A percentile compares a stretch with the other conserved stretches of the same genome.
phyloP scores from a whole-genome alignment of 2,329 filamentous ascomycete genomes.

The Pseudogymnoascus sp. region DNA sequence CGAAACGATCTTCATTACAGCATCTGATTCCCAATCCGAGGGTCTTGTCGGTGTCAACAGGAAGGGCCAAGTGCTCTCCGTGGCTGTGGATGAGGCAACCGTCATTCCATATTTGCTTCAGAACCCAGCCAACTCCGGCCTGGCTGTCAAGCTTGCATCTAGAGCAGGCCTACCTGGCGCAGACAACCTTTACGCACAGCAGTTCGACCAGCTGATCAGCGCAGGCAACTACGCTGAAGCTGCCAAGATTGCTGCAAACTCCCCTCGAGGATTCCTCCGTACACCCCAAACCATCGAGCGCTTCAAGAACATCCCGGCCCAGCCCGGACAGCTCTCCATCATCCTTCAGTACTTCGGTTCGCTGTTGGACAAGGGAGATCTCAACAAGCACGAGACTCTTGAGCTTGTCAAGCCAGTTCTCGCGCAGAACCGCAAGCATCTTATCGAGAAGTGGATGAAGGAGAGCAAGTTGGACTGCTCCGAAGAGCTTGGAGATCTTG shows the following conservation, averaged over 20 bases:
- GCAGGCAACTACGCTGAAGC: slow-evolving; percentile 77
- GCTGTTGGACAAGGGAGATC: slow-evolving; percentile 84
- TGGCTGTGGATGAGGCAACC: slow-evolving; percentile 84
- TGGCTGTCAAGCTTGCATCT: slow-evolving; percentile 94
- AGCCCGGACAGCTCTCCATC: slow-evolving; percentile 79
- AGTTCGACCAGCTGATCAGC: slow-evolving; percentile 81
- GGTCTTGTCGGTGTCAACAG: slow-evolving; percentile 94
- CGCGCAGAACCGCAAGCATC: slow-evolving; percentile 85
- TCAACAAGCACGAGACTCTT: slow-evolving; percentile 90
- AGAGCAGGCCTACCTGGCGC: slow-evolving; percentile 89
- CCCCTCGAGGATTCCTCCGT: slow-evolving; percentile 87
- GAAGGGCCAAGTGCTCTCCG: slow-evolving; percentile 91
- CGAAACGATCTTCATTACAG: slow-evolving; percentile 96
- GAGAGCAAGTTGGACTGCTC: slow-evolving; percentile 95
- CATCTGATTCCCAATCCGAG: slow-evolving; percentile 70
- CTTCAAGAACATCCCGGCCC: slow-evolving; percentile 78
- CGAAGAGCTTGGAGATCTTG: slow-evolving; percentile 90
- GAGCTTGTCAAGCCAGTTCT: slow-evolving; percentile 90
- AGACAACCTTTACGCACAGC: slow-evolving; percentile 83
- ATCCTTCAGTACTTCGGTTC: slow-evolving; percentile 98
- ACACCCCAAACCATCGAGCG: slow-evolving; percentile 92
- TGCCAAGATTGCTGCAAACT: slow-evolving; percentile 93
- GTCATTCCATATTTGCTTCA: slow-evolving; percentile 93
- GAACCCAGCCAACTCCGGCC: slow-evolving; percentile 86
- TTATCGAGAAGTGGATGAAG: slow-evolving; percentile 95